Evolutionary conservation across 495 filamentous ascomycete genomes (phyloP).

Genomic region (Hyaloscypha variabilis): DNA sequence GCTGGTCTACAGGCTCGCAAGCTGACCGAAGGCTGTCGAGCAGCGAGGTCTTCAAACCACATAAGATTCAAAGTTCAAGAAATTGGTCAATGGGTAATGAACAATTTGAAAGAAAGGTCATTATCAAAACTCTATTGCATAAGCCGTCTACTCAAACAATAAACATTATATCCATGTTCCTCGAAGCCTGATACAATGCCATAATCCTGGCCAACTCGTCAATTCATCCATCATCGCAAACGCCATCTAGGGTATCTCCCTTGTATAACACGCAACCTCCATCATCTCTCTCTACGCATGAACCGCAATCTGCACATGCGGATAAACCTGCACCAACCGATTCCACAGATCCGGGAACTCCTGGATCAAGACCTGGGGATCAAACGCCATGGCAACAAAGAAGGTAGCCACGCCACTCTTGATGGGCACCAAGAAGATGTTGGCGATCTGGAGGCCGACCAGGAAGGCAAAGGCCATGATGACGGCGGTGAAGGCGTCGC

Average conservation of each 20-base stretch:
- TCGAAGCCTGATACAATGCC: no score
- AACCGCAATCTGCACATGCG: conserved; percentile 64
- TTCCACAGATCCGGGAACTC: conserved; percentile 82
- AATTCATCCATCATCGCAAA: background rate
- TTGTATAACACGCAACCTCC: background rate
- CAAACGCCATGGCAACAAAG: conserved; percentile 87
- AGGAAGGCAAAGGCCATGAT: conserved; percentile 84
- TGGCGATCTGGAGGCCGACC: conserved; percentile 83
- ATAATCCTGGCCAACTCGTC: no score
- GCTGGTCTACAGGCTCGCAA: no score
- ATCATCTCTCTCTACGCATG: conserved; percentile 17
- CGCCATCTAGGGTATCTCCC: background rate
- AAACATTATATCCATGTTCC: no score
- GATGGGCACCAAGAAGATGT: conserved; percentile 83
- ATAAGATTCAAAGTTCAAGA: no score
- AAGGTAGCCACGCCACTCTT: conserved; percentile 76
- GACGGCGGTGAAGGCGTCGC: conserved; percentile 61
- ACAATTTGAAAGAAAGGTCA: no score
- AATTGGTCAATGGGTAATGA: no score
- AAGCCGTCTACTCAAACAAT: no score
- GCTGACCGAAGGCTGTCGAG: no score
- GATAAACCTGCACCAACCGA: conserved; percentile 77
- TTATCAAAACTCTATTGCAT: no score
- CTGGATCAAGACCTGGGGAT: conserved; percentile 80
- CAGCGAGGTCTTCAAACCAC: no score